phyloP scores from a whole-genome alignment of 805 yeast species.

The Suhomyces vadensis region DNA sequence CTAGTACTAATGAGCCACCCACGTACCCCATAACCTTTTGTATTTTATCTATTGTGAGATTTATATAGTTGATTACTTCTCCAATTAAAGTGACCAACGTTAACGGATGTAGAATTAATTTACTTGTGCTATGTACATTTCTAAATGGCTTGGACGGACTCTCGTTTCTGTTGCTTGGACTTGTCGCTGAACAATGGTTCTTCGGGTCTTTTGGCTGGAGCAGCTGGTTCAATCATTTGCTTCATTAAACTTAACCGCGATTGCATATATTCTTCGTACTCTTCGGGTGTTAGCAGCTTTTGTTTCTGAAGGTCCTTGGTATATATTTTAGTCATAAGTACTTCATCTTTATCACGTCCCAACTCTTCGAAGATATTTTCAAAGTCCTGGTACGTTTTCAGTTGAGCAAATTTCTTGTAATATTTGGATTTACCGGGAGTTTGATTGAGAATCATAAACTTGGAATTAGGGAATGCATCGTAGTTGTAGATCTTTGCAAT shows the following conservation, averaged over 20 bases:
- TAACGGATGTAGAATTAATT: too few relatives aligned
- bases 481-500: slow-evolving; percentile 59
- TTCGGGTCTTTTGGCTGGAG: slow-evolving; percentile 2
- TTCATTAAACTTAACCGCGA: slow-evolving; percentile 11
- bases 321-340: slow-evolving; percentile 21
- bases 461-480: slow-evolving; percentile 61
- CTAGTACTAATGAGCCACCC: background rate
- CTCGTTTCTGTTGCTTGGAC: background rate
- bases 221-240: slow-evolving; percentile 1
- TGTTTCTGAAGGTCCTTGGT: slow-evolving; percentile 36
- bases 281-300: slow-evolving; percentile 19
- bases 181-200: slow-evolving; percentile 3
- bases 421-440: slow-evolving; percentile 71
- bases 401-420: slow-evolving; percentile 56
- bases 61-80: background rate
- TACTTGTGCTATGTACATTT: background rate
- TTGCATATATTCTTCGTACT: slow-evolving; percentile 14
- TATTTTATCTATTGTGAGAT: background rate
- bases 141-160: background rate
- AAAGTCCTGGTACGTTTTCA: slow-evolving; percentile 57
- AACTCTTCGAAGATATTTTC: slow-evolving; percentile 32
- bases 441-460: slow-evolving; percentile 76
- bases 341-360: slow-evolving; percentile 37
- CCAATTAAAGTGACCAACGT: too few relatives aligned
- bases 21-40: too few relatives aligned